Base-by-base conservation (phyloP, 176 grass and related monocot genomes). In the Carex pumila region DNA sequence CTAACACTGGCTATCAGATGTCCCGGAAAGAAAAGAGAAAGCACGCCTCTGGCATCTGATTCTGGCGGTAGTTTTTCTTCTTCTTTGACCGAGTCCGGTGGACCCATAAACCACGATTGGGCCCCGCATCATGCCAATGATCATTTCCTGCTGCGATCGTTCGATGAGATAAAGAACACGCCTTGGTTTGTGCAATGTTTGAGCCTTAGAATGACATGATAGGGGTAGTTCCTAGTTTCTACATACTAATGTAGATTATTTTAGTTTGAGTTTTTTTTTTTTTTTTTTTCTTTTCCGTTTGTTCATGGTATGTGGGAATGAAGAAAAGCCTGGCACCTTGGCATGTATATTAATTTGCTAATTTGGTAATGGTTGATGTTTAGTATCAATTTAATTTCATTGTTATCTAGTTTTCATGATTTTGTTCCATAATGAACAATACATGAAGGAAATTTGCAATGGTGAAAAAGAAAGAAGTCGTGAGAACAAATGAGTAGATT, bases 1-100 rank as follows among this genome's bases (percentile, higher is more conserved):
- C 85, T 94, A 65, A 94, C 92, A 49, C 87, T 94, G 10, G 89
- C 90, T 57, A 64, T 91, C 12, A 89, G 85, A 19, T 86, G 91
- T 17, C 25, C 15, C 61, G 36, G 21, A 58, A 89, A 57, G 82
- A 71, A 39, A 79, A 69, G 41, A 45, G 81, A 45, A 41, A 9
- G 58, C 19, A 79, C 77, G 1, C 76, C 82, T 3, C 86, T 85
- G 37, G 62, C 45, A 4, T 77, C 83, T 9, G 65, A 87, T 55
- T 92, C 90, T 0, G 39, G 41, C n/a, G 69, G 75, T 17, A 88
- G 82, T 29, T 82, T 83, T 18, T 89, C 87, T 13, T 88, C 89
- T 18, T 29, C 84, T 17, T 25, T 63, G 41, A 71, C 83, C 0
- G 86, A 86, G 43, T 90, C 79, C 5, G 10, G 32, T 47, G 57